Evolutionary conservation across 352 stramenopile genomes (phyloP).

Genomic region (Phytophthora gonapodyides): DNA sequence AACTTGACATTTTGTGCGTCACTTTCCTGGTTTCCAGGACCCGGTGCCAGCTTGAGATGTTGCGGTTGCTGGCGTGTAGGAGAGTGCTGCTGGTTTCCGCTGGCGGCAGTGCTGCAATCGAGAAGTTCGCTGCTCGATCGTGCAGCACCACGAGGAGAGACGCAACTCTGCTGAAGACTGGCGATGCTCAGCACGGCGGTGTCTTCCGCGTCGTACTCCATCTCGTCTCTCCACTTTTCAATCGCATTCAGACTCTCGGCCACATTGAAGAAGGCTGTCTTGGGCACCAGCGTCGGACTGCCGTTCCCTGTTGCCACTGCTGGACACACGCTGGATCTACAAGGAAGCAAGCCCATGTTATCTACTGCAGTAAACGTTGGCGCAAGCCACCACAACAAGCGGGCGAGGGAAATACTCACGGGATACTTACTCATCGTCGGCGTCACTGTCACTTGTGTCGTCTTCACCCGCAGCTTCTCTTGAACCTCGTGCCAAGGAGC

Average conservation of each 20-base stretch:
- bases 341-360: conserved; percentile 13
- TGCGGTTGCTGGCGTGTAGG: conserved; percentile 5
- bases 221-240: conserved; percentile 73
- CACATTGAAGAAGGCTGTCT: conserved; percentile 71
- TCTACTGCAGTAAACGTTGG: not conserved
- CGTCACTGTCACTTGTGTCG: conserved; percentile 50
- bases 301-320: conserved; percentile 9
- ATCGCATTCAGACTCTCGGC: conserved; percentile 72
- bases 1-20: conserved; percentile 57
- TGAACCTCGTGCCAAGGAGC: conserved; percentile 28
- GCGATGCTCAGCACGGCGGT: conserved; percentile 23
- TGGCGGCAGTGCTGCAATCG: not conserved
- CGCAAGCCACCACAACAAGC: conserved; percentile 3
- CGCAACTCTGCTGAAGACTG: conserved; percentile 35
- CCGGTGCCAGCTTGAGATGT: conserved; percentile 18
- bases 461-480: conserved; percentile 18
- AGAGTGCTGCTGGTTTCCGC: conserved; percentile 27
- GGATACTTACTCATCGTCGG: conserved; percentile 58
- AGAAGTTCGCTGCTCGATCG: not conserved
- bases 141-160: conserved; percentile 21
- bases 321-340: conserved; percentile 19
- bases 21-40: conserved; percentile 47
- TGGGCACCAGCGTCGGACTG: conserved; percentile 21
- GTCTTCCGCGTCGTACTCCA: conserved; percentile 48
- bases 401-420: conserved; percentile 29